Evolutionary conservation across 2,329 filamentous ascomycete genomes (phyloP).

Genomic region (Beauveria australis): DNA sequence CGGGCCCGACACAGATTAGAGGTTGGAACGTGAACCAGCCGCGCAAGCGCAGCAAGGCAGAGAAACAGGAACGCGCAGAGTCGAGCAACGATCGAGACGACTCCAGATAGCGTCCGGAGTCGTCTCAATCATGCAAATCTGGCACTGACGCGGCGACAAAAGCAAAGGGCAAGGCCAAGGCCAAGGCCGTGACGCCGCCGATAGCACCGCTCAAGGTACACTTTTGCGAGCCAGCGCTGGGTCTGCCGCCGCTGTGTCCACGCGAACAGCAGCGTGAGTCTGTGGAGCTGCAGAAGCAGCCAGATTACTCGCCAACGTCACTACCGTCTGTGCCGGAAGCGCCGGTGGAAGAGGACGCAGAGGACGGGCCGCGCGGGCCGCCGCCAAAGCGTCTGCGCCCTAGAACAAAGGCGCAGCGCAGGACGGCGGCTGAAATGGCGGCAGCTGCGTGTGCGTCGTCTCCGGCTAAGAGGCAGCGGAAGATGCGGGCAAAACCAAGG

Average conservation of each 20-base stretch:
- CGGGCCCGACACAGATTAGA: slow-evolving; percentile 47
- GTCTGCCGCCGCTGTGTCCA: slow-evolving; percentile 9
- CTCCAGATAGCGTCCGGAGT: slow-evolving; percentile 29
- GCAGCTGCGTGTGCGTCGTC: not conserved
- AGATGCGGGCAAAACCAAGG: not conserved
- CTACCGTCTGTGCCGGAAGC: not conserved
- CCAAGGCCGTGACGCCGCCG: not conserved
- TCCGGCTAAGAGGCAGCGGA: not conserved
- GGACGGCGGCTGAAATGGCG: not conserved
- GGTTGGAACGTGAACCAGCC: slow-evolving; percentile 45
- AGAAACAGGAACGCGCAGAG: slow-evolving; percentile 26
- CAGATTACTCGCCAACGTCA: not conserved
- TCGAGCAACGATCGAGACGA: slow-evolving; percentile 28
- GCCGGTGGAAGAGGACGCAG: not conserved
- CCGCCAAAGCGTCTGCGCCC: not conserved
- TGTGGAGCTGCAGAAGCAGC: not conserved
- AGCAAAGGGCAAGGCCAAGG: not conserved
- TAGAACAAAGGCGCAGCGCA: not conserved
- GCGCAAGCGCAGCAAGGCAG: slow-evolving; percentile 27
- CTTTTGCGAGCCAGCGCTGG: not conserved
- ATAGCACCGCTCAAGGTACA: not conserved
- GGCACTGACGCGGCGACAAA: not conserved
- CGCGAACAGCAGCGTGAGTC: not conserved
- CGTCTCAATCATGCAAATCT: slow-evolving; percentile 13
- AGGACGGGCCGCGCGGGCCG: not conserved